These are phyloP conservation scores for Acanthamoeba sp. DNA, from an alignment of 208 protist genomes.

Conservation along the genomic window DNA sequence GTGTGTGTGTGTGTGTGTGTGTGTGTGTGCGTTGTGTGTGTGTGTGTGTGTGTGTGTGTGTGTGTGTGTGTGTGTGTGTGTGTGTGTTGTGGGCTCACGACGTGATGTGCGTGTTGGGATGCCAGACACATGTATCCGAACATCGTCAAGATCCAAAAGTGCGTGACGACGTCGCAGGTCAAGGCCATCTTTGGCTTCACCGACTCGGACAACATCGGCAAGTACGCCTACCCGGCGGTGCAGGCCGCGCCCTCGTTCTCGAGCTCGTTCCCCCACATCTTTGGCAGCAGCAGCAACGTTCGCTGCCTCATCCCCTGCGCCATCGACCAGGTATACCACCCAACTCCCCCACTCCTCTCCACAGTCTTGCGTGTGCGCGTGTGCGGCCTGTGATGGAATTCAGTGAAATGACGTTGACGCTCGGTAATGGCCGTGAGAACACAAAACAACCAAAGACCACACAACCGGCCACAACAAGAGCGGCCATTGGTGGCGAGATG, in stretches of 20 bases:
- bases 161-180: slow-evolving; percentile 93
- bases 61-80: not conserved
- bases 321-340: slow-evolving; percentile 89
- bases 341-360: not conserved
- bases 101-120: too few relatives aligned
- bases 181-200: slow-evolving; percentile 95
- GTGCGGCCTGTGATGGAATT: not conserved
- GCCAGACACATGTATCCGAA: slow-evolving; percentile 95
- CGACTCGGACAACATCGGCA: slow-evolving; percentile 92
- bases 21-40: not conserved
- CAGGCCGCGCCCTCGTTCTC: slow-evolving; percentile 98
- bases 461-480: too few relatives aligned
- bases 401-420: slow-evolving; percentile 8
- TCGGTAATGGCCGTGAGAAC: too few relatives aligned
- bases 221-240: slow-evolving; percentile 96
- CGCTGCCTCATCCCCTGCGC: slow-evolving; percentile 98
- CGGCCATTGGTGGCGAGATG: too few relatives aligned
- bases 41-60: not conserved
- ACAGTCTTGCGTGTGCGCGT: not conserved
- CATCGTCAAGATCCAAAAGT: slow-evolving; percentile 94
- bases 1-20: not conserved
- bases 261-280: slow-evolving; percentile 91
- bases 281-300: slow-evolving; percentile 11
- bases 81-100: not conserved
- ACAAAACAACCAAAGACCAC: too few relatives aligned